Base-by-base conservation (phyloP, 805 yeast species). In the Kuraishia borneana region DNA sequence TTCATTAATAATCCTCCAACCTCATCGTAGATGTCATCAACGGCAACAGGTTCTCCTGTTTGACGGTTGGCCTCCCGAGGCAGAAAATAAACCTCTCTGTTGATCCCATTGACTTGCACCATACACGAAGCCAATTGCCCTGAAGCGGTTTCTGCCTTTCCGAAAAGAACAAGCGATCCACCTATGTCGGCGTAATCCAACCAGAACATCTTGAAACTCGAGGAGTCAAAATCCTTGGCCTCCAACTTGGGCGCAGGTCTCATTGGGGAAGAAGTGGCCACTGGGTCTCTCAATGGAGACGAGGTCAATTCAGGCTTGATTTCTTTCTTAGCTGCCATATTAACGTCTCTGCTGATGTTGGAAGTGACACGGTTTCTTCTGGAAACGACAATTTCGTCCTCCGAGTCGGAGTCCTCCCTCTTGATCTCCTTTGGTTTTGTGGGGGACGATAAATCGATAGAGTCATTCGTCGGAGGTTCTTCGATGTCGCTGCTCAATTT, bases 121-220 rank as follows among this genome's bases (percentile, higher is more conserved):
- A 83, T 71, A 33, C 82, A 79, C 2, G 95, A 83, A 3, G 78
- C 81, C 18, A 71, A 53, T 7, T 65, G 59, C 3, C 76, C 73
- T 32, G 74, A 76, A 6, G 59, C 59, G 3, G 87, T 65, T 37
- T 68, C 65, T 9, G 81, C 68, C 50, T 87, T 85, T 35, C 98
- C 98, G 53, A 82, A 89, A 7, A 92, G 62, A 14, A 83, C 53
- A 32, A 92, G 57, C 0, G 76, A 58, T 43, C 69, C 69, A 38
- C 78, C 83, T 9, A 80, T 73, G 51, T 89, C 97, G 18, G 81
- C 66, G 53, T 76, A 87, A 55, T 92, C 98, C 21, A 83, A 58
- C 96, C 96, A 92, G 54, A 70, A 92, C 77, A 89, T 76, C 45
- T 73, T 71, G 50, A 87, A 69, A 4, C 25, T 18, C 2, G 31